Evolutionary conservation across 164 flowering plant species (phyloP).

Genomic region (Buxus sempervirens): DNA sequence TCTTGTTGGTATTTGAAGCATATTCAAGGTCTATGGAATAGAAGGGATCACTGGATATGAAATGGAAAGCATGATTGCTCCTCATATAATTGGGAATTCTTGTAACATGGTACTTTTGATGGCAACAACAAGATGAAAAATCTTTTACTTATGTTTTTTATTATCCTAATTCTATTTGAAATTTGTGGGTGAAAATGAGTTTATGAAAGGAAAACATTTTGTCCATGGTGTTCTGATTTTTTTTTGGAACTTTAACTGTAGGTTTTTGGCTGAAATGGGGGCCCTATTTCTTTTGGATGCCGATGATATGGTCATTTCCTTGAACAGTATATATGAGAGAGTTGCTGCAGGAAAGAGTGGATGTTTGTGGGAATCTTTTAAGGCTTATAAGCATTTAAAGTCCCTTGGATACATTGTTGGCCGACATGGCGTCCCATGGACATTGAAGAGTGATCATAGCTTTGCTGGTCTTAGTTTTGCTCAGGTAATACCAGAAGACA

Average conservation of each 20-base stretch:
- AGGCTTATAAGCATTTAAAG: constrained; percentile 70
- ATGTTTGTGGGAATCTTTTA: constrained; percentile 62
- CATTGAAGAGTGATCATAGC: constrained; percentile 35
- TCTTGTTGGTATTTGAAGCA: too few species aligned
- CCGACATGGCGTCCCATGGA: constrained; percentile 65
- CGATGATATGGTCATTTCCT: constrained; percentile 27
- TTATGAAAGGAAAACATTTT: neutral
- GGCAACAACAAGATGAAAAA: too few species aligned
- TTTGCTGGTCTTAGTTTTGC: constrained; percentile 6
- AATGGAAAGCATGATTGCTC: too few species aligned
- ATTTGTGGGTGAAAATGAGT: too few species aligned
- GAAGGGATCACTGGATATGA: too few species aligned
- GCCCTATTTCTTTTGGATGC: constrained; percentile 50
- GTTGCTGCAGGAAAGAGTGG: constrained; percentile 44
- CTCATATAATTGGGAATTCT: too few species aligned
- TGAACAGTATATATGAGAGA: constrained; percentile 45
- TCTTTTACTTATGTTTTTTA: too few species aligned
- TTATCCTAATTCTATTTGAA: too few species aligned
- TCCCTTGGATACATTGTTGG: constrained; percentile 76
- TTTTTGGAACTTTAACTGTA: constrained; percentile 13
- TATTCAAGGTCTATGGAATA: too few species aligned
- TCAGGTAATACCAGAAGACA: constrained; percentile 14
- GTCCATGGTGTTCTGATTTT: neutral
- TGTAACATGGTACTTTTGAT: too few species aligned
- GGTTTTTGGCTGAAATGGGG: constrained; percentile 70